A percentile compares a stretch with the other conserved stretches of the same genome.
Evolutionary conservation across 2,329 filamentous ascomycete genomes (phyloP).

Genomic region (Ophiostoma ulmi): DNA sequence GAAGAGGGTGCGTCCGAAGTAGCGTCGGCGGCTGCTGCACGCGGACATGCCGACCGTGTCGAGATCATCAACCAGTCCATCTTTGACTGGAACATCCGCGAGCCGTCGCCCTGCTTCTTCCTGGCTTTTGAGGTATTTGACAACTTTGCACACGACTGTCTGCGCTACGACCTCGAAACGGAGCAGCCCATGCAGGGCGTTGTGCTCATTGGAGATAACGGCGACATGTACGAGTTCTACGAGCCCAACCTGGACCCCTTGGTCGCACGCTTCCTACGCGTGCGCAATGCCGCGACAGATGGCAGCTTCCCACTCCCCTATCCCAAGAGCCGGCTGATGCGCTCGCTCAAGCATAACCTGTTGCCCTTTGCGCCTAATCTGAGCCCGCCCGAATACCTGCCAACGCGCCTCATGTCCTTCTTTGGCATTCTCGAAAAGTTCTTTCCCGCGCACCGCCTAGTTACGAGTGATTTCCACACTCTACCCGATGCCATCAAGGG

Average conservation of each 20-base stretch:
- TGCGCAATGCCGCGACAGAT: constrained; percentile 71
- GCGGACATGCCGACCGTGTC: constrained; percentile 77
- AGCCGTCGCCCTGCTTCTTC: constrained; percentile 95
- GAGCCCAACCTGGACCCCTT: constrained; percentile 72
- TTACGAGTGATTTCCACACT: constrained; percentile 85
- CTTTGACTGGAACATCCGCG: constrained; percentile 85
- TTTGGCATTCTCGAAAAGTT: constrained; percentile 83
- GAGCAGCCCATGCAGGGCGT: constrained; percentile 80
- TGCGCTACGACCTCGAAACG: constrained; percentile 82
- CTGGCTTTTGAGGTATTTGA: constrained; percentile 97
- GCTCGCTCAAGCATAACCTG: constrained; percentile 57
- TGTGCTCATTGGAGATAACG: constrained; percentile 76
- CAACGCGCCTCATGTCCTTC: constrained; percentile 92
- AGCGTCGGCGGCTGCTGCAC: constrained; percentile 42
- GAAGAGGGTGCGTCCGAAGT: constrained; percentile 12
- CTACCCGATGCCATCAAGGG: constrained; percentile 79
- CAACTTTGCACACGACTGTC: constrained; percentile 92
- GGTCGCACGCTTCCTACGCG: constrained; percentile 72
- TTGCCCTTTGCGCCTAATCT: constrained; percentile 64
- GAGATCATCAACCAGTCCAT: constrained; percentile 93
- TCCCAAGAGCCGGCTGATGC: constrained; percentile 48
- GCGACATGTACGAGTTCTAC: constrained; percentile 96
- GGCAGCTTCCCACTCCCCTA: constrained; percentile 61
- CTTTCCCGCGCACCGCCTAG: constrained; percentile 83
- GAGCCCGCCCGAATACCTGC: constrained; percentile 84